Evolutionary conservation across 768 basidiomycete genomes (phyloP), one percentile per base, ranked within the genome.

Genomic region (Trametes sanguinea): DNA sequence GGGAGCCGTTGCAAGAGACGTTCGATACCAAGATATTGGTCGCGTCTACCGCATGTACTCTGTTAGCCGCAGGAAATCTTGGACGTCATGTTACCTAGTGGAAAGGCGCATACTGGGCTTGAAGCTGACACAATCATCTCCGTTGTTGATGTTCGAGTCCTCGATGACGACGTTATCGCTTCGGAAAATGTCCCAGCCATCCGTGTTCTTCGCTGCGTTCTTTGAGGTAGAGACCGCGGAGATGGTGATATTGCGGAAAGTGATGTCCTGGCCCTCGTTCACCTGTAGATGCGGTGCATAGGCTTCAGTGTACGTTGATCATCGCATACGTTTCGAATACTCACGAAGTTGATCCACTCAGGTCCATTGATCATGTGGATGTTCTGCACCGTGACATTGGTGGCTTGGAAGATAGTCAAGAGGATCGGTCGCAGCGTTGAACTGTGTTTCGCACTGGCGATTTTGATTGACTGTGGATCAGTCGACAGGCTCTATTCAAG

Each of bases 111-210:
- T 67, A 80, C 82, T 81, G 2, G 83, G 82, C 63, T 84, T 84
- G 72, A 84, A 83, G 2, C 82, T 78, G 14, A 89, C 86, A 66
- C 83, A 86, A 65, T 85, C 84, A 60, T 86, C 84, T 2, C 79
- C 82, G 54, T 84, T 84, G 48, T 77, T 78, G 54, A 85, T 83
- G 40, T 78, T 73, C 1, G 82, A 83, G 62, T 85, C 78, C 51
- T 72, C 65, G 44, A 85, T 80, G 1, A 72, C 69, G 33, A 85
- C 79, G 55, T 71, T 75, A 65, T 84, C 80, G 64, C 81, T 83
- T 35, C 84, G 79, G 69, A 86, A 86, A 40, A 84, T 80, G 65
- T 87, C 81, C 85, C 85, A 86, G 4, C 86, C 86, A 66, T 87
- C 85, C 6, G 83, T 84, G 63, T 86, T 85, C 29, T 74, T 70